Evolutionary conservation across 2,329 filamentous ascomycete species (phyloP).

Genomic region (Claviceps maximensis): DNA sequence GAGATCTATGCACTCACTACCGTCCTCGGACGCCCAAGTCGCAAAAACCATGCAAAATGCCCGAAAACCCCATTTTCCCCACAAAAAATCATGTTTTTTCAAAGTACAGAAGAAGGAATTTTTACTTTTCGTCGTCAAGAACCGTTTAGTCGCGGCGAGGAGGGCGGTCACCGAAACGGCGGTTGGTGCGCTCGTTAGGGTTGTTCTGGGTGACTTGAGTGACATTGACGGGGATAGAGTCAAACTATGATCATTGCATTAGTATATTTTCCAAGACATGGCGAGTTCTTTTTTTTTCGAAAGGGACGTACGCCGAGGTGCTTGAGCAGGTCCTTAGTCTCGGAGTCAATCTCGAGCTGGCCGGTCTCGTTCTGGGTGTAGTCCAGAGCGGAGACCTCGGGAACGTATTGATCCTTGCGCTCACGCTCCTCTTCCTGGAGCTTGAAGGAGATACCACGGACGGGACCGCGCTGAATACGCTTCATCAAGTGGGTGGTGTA

Average conservation of each 20-base stretch:
- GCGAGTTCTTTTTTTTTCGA: too few relatives aligned
- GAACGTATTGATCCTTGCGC: slow-evolving; percentile 99
- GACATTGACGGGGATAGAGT: slow-evolving; percentile 94
- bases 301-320: slow-evolving; percentile 76
- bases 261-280: slow-evolving; percentile 10
- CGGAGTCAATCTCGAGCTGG: slow-evolving; percentile 85
- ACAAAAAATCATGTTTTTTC: slow-evolving; percentile 13
- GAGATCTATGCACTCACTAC: slow-evolving; percentile 46
- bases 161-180: slow-evolving; percentile 59
- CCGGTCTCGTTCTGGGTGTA: slow-evolving; percentile 91
- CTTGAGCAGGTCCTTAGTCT: slow-evolving; percentile 99
- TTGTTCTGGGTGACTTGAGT: slow-evolving; percentile 82
- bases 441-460: slow-evolving; percentile 99
- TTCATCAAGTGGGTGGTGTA: slow-evolving; percentile 99
- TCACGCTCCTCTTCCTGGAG: slow-evolving; percentile 99
- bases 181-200: slow-evolving; percentile 62
- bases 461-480: slow-evolving; percentile 97
- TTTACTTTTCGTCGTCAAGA: background rate
- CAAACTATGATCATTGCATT: slow-evolving; percentile 53
- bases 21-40: slow-evolving; percentile 44
- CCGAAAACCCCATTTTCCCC: slow-evolving; percentile 26
- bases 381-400: slow-evolving; percentile 96
- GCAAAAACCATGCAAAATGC: slow-evolving; percentile 30
- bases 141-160: slow-evolving; percentile 20
- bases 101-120: background rate